Percentiles rank a stretch among this genome's conserved stretches.
Evolutionary conservation across 148 eudicot species (phyloP).

Genomic region (Bassia scoparia): DNA sequence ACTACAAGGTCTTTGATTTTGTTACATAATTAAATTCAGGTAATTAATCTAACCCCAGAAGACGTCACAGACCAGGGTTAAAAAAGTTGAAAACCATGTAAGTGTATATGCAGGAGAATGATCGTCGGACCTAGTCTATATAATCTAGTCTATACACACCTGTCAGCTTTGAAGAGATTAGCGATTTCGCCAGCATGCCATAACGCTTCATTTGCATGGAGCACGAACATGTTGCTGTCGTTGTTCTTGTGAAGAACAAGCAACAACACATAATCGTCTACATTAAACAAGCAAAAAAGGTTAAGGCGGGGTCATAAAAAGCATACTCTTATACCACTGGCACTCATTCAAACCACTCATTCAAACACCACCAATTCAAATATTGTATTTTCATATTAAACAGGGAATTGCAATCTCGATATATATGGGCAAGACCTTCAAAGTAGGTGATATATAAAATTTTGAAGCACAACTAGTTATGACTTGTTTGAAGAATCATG

Average conservation of each 20-base stretch:
- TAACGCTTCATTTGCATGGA: conserved; percentile 98
- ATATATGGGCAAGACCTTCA: neutral
- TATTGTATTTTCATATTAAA: neutral
- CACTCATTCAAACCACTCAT: too few relatives aligned
- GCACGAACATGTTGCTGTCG: conserved; percentile 91
- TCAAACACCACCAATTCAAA: neutral
- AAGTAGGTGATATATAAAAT: neutral
- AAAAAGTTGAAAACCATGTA: too few relatives aligned
- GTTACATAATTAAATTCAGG: too few relatives aligned
- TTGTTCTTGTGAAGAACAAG: conserved; percentile 91
- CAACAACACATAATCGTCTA: conserved; percentile 81
- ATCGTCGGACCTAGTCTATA: neutral
- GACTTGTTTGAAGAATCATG: neutral
- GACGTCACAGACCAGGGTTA: neutral
- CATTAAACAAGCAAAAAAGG: conserved; percentile 14
- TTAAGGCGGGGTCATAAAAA: neutral
- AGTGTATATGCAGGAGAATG: too few relatives aligned
- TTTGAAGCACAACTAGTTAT: neutral
- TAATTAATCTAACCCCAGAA: neutral
- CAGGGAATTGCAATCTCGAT: neutral
- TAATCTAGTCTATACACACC: too few relatives aligned
- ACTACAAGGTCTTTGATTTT: too few relatives aligned
- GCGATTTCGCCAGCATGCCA: conserved; percentile 99
- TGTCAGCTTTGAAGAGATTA: conserved; percentile 92
- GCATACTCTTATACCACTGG: neutral